Base-by-base conservation (phyloP, 2,329 filamentous ascomycete species). In the Lachnellula subtilissima region DNA sequence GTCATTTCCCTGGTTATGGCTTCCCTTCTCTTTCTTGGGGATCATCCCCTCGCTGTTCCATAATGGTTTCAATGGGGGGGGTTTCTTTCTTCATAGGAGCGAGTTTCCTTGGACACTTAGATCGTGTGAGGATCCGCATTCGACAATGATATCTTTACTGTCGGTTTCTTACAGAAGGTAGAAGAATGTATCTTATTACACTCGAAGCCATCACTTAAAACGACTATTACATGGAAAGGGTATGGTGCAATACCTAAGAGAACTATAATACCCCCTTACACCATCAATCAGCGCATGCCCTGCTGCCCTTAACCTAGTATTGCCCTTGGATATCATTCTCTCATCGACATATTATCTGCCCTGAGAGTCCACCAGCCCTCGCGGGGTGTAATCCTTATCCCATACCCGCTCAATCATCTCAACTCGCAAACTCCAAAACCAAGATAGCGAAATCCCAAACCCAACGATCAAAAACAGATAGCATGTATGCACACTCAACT, bases 251-350 rank as follows among this genome's bases (percentile, higher is more conserved):
- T 51, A 43, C 50, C 47, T 51, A 23, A 51, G 25, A 53, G 37
- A 32, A 46, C 43, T 47, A 50, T 57, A 51, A 54, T 48, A 50
- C 43, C 50, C 48, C 55, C 36, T 52, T 50, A 54, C 55, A 54
- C 51, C 55, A 40, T 40, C 35, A 40, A 23, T 19, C 36, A 52
- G 32, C 25, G 37, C 39, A 35, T 48, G 49, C 9, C 25, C 48
- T 19, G 36, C n/a, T 45, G 39, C 46, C 46, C 40, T 49, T n/a
- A 40, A 37, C 39, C 40, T 23, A 28, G 28, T 43, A 37, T 45
- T 45, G 19, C 42, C 19, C 17, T 22, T 47, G 50, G 36, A 53
- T 53, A 53, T 53, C 43, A 36, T 43, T 48, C 50, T 28, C 28
- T 45, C 42, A 5, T 45, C 12, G 39, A 32, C 25, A 28, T 19